phyloP scores from a whole-genome alignment of 1,284 basidiomycete species.

The Ustilago xerochloae region DNA sequence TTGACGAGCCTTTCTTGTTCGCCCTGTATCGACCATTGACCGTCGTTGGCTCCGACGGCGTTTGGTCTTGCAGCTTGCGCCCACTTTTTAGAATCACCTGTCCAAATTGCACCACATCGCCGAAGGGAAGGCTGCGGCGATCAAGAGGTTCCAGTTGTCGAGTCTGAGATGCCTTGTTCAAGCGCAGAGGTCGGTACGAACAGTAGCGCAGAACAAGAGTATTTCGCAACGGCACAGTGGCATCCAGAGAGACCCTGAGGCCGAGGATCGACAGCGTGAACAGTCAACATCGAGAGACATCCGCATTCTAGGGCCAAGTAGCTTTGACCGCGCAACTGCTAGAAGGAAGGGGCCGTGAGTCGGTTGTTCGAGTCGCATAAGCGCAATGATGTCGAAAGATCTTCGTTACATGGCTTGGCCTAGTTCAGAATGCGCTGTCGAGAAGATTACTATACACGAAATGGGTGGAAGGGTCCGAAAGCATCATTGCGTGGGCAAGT shows the following conservation, averaged over 20 bases:
- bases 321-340: no score
- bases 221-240: background rate
- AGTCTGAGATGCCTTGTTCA: background rate
- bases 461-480: background rate
- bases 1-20: background rate
- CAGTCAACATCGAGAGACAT: background rate
- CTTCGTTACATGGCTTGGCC: conserved; percentile 5
- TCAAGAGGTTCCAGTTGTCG: background rate
- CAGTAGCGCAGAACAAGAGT: no score
- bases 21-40: no score
- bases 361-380: background rate
- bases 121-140: background rate
- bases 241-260: background rate
- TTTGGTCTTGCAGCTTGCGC: background rate
- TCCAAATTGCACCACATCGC: background rate
- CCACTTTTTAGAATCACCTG: background rate
- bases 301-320: no score
- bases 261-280: background rate
- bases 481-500: no score
- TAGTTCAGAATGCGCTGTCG: background rate
- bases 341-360: background rate
- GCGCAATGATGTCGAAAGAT: conserved; percentile 21
- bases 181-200: no score
- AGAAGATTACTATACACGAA: background rate
- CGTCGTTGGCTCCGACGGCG: background rate